Percentiles rank a stretch among this genome's conserved stretches.
phyloP scores from a whole-genome alignment of 257 asterid species.

The Scutellaria galericulata region DNA sequence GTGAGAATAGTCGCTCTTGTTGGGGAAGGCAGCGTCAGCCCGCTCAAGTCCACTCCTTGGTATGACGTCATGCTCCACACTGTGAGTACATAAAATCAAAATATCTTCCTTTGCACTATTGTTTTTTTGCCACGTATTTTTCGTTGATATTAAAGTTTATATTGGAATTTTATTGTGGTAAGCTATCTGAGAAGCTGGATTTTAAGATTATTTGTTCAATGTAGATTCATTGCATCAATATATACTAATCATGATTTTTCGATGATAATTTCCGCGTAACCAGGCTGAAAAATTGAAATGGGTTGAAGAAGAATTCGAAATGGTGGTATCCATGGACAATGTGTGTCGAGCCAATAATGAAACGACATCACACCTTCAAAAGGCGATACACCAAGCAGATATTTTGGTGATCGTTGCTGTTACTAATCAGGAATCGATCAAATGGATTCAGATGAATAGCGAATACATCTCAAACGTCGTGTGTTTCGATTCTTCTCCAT shows the following conservation, averaged over 20 bases:
- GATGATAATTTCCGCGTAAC: slow-evolving; percentile 7
- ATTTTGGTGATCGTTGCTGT: slow-evolving; percentile 71
- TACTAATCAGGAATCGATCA: slow-evolving; percentile 58
- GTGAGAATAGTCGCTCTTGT: slow-evolving; percentile 82
- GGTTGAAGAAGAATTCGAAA: slow-evolving; percentile 84
- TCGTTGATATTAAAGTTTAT: background rate
- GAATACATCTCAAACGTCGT: slow-evolving; percentile 53
- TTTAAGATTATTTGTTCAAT: background rate
- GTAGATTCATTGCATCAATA: background rate
- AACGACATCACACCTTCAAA: slow-evolving; percentile 35
- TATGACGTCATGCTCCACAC: slow-evolving; percentile 82
- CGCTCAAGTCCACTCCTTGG: slow-evolving; percentile 87
- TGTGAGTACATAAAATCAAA: slow-evolving; percentile 45
- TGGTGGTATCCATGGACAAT: slow-evolving; percentile 68
- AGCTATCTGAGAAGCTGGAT: no score
- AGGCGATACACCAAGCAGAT: slow-evolving; percentile 51
- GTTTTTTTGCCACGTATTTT: background rate
- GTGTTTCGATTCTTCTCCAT: slow-evolving; percentile 78
- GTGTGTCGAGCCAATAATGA: slow-evolving; percentile 37
- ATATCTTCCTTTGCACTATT: background rate
- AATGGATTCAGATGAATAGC: slow-evolving; percentile 60
- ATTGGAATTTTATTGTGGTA: no score
- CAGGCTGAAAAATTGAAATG: slow-evolving; percentile 82
- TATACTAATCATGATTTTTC: background rate
- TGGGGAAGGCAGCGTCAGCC: slow-evolving; percentile 85